phyloP scores from a whole-genome alignment of 1,284 basidiomycete species.

The Apiotrichum siamense region DNA sequence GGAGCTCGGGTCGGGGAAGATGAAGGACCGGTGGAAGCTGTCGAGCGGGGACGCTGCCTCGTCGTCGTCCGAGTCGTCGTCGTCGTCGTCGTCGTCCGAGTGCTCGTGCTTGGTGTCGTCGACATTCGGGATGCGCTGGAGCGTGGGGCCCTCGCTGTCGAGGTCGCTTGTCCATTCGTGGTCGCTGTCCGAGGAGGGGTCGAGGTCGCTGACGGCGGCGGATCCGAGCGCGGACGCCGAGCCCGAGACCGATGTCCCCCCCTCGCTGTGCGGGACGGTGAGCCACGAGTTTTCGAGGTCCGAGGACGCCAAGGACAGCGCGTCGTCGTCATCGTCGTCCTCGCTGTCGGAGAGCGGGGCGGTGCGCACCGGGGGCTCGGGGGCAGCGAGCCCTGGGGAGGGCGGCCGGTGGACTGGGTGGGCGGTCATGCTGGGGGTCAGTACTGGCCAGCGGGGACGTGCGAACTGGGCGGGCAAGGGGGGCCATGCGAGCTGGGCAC shows the following conservation, averaged over 20 bases:
- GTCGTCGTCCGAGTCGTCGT: not conserved
- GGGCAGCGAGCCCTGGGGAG: not conserved
- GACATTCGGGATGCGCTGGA: constrained; percentile 1
- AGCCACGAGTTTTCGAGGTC: constrained; percentile 15
- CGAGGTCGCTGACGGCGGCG: constrained; percentile 8
- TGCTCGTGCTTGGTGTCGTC: not conserved
- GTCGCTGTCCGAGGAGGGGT: constrained; percentile 2
- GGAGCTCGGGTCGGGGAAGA: constrained; percentile 17
- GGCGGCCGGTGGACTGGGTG: not conserved
- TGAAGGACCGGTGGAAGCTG: constrained; percentile 13
- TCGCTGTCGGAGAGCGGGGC: not conserved
- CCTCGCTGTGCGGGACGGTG: constrained; percentile 1
- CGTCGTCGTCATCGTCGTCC: constrained; percentile 10
- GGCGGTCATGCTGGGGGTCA: not conserved
- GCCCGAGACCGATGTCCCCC: not conserved
- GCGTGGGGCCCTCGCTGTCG: constrained; percentile 5
- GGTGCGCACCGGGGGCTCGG: not conserved
- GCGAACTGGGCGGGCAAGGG: not conserved
- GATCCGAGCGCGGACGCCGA: constrained; percentile 12
- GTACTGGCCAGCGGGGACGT: not conserved
- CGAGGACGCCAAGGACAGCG: constrained; percentile 6
- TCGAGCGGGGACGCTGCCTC: not conserved
- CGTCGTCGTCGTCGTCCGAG: not conserved
- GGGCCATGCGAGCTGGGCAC: not conserved
- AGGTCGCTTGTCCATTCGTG: constrained; percentile 4